Evolutionary conservation across 2,329 filamentous ascomycete genomes (phyloP).

Genomic region (Pestalotiopsis sp.): DNA sequence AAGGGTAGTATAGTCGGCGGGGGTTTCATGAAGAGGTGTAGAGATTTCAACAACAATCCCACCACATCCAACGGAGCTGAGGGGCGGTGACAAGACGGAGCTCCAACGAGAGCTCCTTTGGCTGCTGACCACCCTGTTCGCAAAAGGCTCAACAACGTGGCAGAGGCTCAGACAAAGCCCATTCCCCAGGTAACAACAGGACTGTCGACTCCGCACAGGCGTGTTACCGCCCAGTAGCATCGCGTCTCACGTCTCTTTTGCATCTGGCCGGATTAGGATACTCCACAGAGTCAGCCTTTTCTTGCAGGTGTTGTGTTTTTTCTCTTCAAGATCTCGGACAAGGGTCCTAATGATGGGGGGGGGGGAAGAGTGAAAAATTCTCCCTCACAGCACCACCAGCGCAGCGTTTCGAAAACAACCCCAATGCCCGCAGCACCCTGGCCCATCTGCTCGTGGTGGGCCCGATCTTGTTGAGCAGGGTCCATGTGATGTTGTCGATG

Average conservation of each 20-base stretch:
- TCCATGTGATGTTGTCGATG: neutral
- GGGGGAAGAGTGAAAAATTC: neutral
- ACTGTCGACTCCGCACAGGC: neutral
- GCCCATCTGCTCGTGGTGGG: neutral
- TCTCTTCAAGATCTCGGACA: neutral
- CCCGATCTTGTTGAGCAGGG: neutral
- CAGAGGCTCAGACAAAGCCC: neutral
- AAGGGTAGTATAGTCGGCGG: too few relatives aligned
- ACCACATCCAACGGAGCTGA: neutral
- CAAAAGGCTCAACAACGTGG: neutral
- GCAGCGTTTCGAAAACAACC: too few relatives aligned
- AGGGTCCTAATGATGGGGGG: neutral
- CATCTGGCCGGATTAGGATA: slow-evolving; percentile 2
- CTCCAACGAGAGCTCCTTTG: too few relatives aligned
- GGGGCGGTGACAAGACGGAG: neutral
- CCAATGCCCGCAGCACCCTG: too few relatives aligned
- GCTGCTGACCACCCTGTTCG: neutral
- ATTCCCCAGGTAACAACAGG: neutral
- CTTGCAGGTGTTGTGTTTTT: neutral
- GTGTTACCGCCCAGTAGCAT: too few relatives aligned
- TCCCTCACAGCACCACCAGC: neutral
- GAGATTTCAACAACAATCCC: neutral
- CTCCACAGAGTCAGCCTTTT: neutral
- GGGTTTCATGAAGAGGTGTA: too few relatives aligned
- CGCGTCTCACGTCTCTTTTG: neutral